phyloP scores from a whole-genome alignment of 768 basidiomycete genomes.

The Tricholoma terreum region DNA sequence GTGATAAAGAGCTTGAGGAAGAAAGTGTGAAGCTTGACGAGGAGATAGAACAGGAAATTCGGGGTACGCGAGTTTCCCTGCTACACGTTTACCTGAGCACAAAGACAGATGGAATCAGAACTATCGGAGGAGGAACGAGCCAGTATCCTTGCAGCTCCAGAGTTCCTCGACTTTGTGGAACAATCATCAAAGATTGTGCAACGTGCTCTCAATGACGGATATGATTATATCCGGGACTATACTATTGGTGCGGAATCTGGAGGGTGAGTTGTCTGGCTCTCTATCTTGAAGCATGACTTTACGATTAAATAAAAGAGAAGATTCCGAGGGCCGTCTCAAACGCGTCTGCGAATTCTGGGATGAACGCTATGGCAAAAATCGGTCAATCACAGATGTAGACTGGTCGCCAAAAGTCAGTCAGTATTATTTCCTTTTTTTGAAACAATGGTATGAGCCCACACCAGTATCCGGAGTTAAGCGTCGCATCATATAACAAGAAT shows the following conservation, averaged over 20 bases:
- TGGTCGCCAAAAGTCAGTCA: slow-evolving; percentile 90
- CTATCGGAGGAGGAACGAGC: slow-evolving; percentile 83
- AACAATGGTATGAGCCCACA: slow-evolving; percentile 1
- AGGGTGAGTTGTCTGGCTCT: slow-evolving; percentile 49
- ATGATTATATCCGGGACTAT: slow-evolving; percentile 97
- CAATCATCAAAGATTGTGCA: slow-evolving; percentile 94
- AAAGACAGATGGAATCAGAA: slow-evolving; percentile 43
- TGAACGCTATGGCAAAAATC: slow-evolving; percentile 85
- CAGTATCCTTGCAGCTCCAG: slow-evolving; percentile 80
- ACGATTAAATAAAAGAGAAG: slow-evolving; percentile 53
- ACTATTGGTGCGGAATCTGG: slow-evolving; percentile 84
- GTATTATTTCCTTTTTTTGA: neutral
- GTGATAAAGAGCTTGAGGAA: slow-evolving; percentile 78
- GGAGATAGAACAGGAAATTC: slow-evolving; percentile 84
- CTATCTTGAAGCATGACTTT: neutral
- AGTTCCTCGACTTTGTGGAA: slow-evolving; percentile 93
- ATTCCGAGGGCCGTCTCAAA: slow-evolving; percentile 88
- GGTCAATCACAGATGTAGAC: slow-evolving; percentile 94
- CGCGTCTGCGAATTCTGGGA: slow-evolving; percentile 94
- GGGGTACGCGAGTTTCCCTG: slow-evolving; percentile 44
- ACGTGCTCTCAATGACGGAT: slow-evolving; percentile 89
- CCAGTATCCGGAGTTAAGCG: slow-evolving; percentile 93
- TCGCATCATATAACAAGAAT: slow-evolving; percentile 98
- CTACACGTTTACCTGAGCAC: neutral
- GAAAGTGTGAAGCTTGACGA: slow-evolving; percentile 81